A percentile compares a stretch with the other conserved stretches of the same genome.
Evolutionary conservation across 192 early-diverging fungal genomes (phyloP).

Genomic region (Jimgerdemannia flammicorona): DNA sequence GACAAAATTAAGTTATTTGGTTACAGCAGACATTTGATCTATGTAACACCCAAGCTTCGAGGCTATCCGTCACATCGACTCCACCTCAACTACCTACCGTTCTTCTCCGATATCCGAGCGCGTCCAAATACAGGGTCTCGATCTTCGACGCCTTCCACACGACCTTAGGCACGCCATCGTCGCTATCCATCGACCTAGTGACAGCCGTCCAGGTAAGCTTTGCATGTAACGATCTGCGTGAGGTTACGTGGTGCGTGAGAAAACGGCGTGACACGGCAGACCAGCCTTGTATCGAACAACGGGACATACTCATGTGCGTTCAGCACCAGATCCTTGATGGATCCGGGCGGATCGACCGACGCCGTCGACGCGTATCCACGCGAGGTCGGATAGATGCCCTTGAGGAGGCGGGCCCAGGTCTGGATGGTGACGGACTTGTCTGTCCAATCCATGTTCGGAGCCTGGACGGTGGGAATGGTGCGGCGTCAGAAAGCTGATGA

Average conservation of each 20-base stretch:
- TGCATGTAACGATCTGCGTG: neutral
- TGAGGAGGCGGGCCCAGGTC: neutral
- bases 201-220: neutral
- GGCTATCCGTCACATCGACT: no score
- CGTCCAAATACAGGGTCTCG: neutral
- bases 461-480: neutral
- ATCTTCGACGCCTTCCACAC: neutral
- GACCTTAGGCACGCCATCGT: neutral
- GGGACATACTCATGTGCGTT: neutral
- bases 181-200: neutral
- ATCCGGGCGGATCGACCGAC: neutral
- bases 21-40: no score
- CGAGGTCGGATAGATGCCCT: neutral
- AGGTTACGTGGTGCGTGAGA: neutral
- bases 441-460: neutral
- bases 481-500: neutral
- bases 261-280: no score
- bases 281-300: neutral
- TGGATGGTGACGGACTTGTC: neutral
- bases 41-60: no score
- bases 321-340: neutral
- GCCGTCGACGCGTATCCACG: neutral
- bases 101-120: neutral
- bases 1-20: no score
- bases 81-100: neutral